phyloP scores from a whole-genome alignment of 129 eudicot species.

The Arctium minus region DNA sequence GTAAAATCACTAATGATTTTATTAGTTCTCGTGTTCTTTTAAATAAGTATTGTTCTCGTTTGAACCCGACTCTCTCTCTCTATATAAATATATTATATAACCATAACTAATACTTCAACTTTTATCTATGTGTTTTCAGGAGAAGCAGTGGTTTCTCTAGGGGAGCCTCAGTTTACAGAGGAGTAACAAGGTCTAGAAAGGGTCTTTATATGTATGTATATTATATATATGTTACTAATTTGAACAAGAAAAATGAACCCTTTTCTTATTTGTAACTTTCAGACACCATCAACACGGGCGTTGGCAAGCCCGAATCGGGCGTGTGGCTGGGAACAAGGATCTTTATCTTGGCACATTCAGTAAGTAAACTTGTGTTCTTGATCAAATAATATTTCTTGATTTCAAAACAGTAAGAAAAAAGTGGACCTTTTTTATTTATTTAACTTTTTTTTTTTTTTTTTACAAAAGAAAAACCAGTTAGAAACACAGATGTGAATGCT shows the following conservation, averaged over 20 bases:
- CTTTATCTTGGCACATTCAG: slow-evolving; percentile 93
- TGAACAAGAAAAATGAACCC: neutral
- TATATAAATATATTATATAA: neutral
- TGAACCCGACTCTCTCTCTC: no score
- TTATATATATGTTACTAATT: neutral
- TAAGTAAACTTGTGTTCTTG: slow-evolving; percentile 29
- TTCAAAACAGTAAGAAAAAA: neutral
- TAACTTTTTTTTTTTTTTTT: neutral
- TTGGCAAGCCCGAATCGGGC: slow-evolving; percentile 95
- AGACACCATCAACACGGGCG: slow-evolving; percentile 98
- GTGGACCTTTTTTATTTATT: neutral
- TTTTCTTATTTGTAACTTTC: neutral
- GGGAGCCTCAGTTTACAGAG: slow-evolving; percentile 94
- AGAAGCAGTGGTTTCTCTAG: slow-evolving; percentile 97
- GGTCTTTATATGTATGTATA: neutral
- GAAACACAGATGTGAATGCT: slow-evolving; percentile 20
- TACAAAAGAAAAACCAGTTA: neutral
- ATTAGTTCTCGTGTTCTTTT: no score
- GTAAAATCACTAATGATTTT: no score
- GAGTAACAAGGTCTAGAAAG: slow-evolving; percentile 77
- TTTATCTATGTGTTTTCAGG: slow-evolving; percentile 32
- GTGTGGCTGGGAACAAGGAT: slow-evolving; percentile 93
- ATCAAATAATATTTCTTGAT: neutral
- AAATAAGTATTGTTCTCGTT: no score
- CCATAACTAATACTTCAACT: neutral